phyloP scores from a whole-genome alignment of 768 basidiomycete species.

The Kondoa subrosea region DNA sequence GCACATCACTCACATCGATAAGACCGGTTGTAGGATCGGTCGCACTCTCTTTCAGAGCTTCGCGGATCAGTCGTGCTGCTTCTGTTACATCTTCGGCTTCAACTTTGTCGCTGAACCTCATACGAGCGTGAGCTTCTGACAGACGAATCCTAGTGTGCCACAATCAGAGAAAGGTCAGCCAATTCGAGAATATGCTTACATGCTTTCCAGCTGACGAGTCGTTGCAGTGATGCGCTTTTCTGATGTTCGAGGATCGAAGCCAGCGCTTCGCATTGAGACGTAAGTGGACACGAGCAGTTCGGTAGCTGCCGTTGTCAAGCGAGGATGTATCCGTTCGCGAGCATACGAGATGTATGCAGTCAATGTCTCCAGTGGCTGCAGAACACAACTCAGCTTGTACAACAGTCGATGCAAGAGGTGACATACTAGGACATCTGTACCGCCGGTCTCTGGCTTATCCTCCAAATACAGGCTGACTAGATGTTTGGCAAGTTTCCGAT shows the following conservation, averaged over 20 bases:
- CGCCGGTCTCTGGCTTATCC: slow-evolving; percentile 53
- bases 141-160: slow-evolving; percentile 81
- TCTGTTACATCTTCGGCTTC: slow-evolving; percentile 75
- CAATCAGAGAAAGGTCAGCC: background rate
- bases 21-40: slow-evolving; percentile 94
- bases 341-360: slow-evolving; percentile 91
- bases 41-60: slow-evolving; percentile 82
- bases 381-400: background rate
- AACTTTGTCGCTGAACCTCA: slow-evolving; percentile 79
- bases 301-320: slow-evolving; percentile 68
- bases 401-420: background rate
- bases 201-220: slow-evolving; percentile 86
- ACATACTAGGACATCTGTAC: slow-evolving; percentile 60
- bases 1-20: slow-evolving; percentile 24
- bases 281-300: slow-evolving; percentile 72
- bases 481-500: slow-evolving; percentile 76
- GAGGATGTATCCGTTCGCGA: slow-evolving; percentile 64
- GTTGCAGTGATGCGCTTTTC: slow-evolving; percentile 97
- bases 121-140: slow-evolving; percentile 86
- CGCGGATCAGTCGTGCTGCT: slow-evolving; percentile 84
- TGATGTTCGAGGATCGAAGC: slow-evolving; percentile 62
- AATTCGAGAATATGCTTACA: slow-evolving; percentile 38
- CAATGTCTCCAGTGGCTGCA: slow-evolving; percentile 69
- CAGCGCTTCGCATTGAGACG: slow-evolving; percentile 83
- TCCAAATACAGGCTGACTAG: slow-evolving; percentile 86